phyloP scores from a whole-genome alignment of 1,284 basidiomycete species.

The Schizophyllum commune region DNA sequence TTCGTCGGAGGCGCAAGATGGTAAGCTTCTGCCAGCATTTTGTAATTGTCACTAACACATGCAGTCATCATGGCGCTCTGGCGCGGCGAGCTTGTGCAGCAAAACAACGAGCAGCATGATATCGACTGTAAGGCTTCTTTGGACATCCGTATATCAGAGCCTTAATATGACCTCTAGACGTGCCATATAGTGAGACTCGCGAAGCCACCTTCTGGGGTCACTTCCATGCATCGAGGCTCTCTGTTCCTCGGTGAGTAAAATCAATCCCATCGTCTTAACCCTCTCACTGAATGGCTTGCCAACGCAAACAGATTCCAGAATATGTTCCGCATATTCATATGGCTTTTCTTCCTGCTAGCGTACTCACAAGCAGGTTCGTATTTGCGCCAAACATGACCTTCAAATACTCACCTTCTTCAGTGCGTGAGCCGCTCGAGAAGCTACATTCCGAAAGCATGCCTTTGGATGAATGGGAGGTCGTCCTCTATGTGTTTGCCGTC shows the following conservation, averaged over 20 bases:
- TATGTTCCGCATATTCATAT: conserved; percentile 66
- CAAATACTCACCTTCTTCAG: conserved; percentile 25
- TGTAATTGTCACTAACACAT: too few species aligned
- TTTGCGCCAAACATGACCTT: conserved; percentile 1
- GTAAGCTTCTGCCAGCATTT: conserved; percentile 37
- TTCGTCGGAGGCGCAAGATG: conserved; percentile 80
- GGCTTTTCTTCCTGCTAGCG: conserved; percentile 78
- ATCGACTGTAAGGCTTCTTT: conserved; percentile 51
- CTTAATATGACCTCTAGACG: conserved; percentile 35
- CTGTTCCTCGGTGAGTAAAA: conserved; percentile 66
- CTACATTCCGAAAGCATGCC: conserved; percentile 38
- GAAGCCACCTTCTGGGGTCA: conserved; percentile 58
- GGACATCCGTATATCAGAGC: neutral
- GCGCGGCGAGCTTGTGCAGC: conserved; percentile 77
- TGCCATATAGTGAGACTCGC: conserved; percentile 47
- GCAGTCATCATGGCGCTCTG: conserved; percentile 68
- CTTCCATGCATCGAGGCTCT: conserved; percentile 71
- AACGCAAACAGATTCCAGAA: conserved; percentile 58
- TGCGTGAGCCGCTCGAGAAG: conserved; percentile 65
- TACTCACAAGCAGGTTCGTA: conserved; percentile 78
- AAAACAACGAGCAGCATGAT: conserved; percentile 59
- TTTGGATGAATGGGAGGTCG: conserved; percentile 72
- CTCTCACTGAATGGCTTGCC: neutral
- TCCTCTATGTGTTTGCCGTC: conserved; percentile 70
- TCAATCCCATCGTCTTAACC: conserved; percentile 11